Evolutionary conservation across 768 basidiomycete species (phyloP), one percentile per base, ranked within the genome.

Genomic region (Postia placenta): DNA sequence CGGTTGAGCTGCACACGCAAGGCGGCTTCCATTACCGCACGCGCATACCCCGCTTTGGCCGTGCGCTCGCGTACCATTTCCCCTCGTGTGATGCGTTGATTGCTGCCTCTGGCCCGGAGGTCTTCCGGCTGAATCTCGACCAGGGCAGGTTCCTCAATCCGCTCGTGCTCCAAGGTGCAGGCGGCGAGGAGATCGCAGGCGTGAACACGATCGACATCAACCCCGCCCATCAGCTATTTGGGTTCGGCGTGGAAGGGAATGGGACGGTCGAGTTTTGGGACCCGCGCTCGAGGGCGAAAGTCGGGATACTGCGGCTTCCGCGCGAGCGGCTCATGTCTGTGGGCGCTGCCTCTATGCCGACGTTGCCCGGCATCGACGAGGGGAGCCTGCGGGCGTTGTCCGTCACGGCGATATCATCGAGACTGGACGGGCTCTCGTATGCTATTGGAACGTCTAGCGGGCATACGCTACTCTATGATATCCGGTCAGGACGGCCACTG

Each of bases 251-350:
- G 2, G 94, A 97, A 51, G 90, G 87, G 3, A 77, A 78, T 51
- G 89, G 92, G 15, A 81, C 85, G 2, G 87, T 92, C 36, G 92
- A 97, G 64, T 91, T 99, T 60, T 99, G 94, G 93, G 96, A 99
- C 67, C 89, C 85, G 3, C 78, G 96, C 40, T 91, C 92, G 25
- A 74, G 94, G 14, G 70, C 81, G 0, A 67, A 78, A 24, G 87
- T 92, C 0, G 92, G 90, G 0, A 67, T 79, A 3, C 71, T 96
- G 30, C 65, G 71, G 22, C 60, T 92, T 19, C 90, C 86, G 4
- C 63, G 66, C 30, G 69, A 68, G 27, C 70, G 78, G 39, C 69
- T 91, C 2, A 54, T 73, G 51, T 72, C 77, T 1, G 59, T 71
- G 3, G 67, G 69, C 15, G 49, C 64, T 1, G 45, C 59, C 5